These are phyloP conservation scores for Senecio squalidus DNA, from an alignment of 140 eudicot genomes.

Conservation along the genomic window DNA sequence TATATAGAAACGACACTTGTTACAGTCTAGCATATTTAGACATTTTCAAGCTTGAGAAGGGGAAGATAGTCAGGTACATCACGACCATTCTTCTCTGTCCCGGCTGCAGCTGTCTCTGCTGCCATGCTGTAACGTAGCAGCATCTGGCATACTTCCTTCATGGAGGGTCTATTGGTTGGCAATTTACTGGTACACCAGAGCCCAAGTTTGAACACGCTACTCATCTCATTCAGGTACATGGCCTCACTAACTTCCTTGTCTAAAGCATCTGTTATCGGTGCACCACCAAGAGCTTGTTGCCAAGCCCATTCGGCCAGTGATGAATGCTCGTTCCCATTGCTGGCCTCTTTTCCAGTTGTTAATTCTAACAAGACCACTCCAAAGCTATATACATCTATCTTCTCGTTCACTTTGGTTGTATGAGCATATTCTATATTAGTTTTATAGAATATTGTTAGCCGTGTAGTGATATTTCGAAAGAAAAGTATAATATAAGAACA, in stretches of 20 bases:
- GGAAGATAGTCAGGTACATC: conserved; percentile 45
- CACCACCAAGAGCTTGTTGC: conserved; percentile 39
- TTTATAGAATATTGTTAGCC: background rate
- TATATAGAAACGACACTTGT: conserved; percentile 7
- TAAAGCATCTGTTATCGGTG: conserved; percentile 39
- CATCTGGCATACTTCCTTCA: conserved; percentile 61
- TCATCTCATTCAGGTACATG: conserved; percentile 45
- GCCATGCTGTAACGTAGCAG: conserved; percentile 33
- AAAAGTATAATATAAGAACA: background rate
- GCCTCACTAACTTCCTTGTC: conserved; percentile 46
- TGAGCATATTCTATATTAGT: conserved; percentile 54
- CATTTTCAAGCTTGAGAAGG: conserved; percentile 41
- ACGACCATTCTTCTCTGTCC: conserved; percentile 14
- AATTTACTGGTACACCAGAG: conserved; percentile 57
- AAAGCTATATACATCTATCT: conserved; percentile 85
- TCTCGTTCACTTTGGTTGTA: conserved; percentile 53
- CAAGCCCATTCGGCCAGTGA: conserved; percentile 72
- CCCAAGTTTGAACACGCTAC: conserved; percentile 57
- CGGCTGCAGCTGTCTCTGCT: background rate
- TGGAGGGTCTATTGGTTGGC: conserved; percentile 67
- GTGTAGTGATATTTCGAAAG: background rate
- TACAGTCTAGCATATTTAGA: conserved; percentile 7
- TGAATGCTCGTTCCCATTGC: conserved; percentile 43
- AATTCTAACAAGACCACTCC: conserved; percentile 81
- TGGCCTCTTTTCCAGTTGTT: conserved; percentile 70